Base-by-base conservation (phyloP, 148 eudicot species). In the Fagopyrum tataricum region DNA sequence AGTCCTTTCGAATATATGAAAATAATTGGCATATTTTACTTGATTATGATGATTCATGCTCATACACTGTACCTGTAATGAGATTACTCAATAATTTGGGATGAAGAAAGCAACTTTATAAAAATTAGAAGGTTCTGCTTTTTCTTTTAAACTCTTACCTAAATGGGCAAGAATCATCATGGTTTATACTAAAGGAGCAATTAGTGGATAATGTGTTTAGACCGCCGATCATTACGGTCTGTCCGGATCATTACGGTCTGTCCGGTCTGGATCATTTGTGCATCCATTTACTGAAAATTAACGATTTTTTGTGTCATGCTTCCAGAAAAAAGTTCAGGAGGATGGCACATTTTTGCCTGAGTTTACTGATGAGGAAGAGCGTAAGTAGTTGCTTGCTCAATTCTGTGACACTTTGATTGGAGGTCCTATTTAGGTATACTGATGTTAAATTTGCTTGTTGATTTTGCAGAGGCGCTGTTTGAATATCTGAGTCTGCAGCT, bases 321-420 rank as follows among this genome's bases (percentile, higher is more conserved):
- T 31, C n/a, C 69, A 64, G 69, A 64, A 64, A 64, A 64, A 64
- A 39, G 43, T 31, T 31, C 69, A 64, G 18, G 69, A 64, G 42
- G 69, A 64, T 31, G 69, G 69, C 44, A 39, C 18, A 37, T 37
- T 39, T 6, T 8, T 64, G 69, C 69, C 69, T 1, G 69, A 64
- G 69, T 64, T 64, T 64, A 43, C 69, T 37, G 69, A 64, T 64
- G 69, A 64, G n/a, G 69, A 64, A 39, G 69, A 64, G 20, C 69
- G 69, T 64, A 64, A 64, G 69, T 64, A 3, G 42, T 64, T 37
- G 37, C 43, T 39, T 64, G 43, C 69, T 37, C 69, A 64, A 43
- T 13, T 64, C 69, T 64, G 1, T 20, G 18, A 5, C 43, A 15
- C 39, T 31, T 64, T 62, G 31, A 31, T 31, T 64, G 69, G 69